A percentile compares a stretch with the other conserved stretches of the same genome.
phyloP scores from a whole-genome alignment of 305 asterid species.

The Solanum aculeatissimum region DNA sequence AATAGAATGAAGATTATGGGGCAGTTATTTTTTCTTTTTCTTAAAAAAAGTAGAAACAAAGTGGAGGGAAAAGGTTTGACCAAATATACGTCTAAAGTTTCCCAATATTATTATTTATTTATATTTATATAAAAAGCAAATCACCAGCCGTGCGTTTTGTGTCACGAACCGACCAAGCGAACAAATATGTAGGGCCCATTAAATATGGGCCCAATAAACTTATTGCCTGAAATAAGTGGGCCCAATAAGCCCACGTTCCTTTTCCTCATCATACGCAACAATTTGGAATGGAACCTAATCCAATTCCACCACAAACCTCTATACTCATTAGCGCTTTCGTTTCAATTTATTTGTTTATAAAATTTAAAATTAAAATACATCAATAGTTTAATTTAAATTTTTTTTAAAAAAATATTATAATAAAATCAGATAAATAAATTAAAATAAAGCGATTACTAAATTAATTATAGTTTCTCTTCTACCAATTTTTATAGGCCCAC shows the following conservation, averaged over 20 bases:
- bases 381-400: accelerated
- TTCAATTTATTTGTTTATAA: neutral
- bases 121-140: neutral
- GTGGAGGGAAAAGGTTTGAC: neutral
- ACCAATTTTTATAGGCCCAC: slow-evolving; percentile 3
- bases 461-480: slow-evolving; percentile 7
- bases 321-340: neutral
- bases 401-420: too few relatives aligned
- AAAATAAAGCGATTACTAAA: neutral
- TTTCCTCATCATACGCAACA: slow-evolving; percentile 11
- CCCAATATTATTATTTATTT: neutral
- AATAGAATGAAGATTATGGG: neutral
- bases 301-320: slow-evolving; percentile 9
- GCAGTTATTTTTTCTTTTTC: neutral
- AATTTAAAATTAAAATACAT: too few relatives aligned
- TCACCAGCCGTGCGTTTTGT: slow-evolving; percentile 1
- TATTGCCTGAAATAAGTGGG: neutral
- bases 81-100: neutral
- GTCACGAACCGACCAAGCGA: slow-evolving; percentile 17
- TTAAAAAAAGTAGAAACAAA: neutral
- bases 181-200: slow-evolving; percentile 1
- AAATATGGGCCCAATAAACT: neutral
- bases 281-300: neutral
- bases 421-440: neutral
- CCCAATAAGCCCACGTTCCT: slow-evolving; percentile 15